Base-by-base conservation (phyloP, 2,329 filamentous ascomycete genomes). In the Talaromyces marneffei region DNA sequence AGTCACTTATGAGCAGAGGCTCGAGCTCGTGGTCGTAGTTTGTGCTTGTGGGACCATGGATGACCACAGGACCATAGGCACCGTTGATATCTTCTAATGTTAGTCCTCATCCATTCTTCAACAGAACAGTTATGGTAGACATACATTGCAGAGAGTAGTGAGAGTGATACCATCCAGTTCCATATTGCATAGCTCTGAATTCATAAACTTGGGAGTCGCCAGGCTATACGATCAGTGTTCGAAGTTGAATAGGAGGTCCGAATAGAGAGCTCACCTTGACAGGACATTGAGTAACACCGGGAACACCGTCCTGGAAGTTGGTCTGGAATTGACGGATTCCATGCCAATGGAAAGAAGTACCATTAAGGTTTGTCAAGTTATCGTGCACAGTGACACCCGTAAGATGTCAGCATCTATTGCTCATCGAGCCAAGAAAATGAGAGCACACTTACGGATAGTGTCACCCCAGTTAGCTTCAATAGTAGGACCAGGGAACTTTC, bases 1-100 rank as follows among this genome's bases (percentile, higher is more conserved):
- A 75, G 61, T 77, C 75, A 44, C 67, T 70, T 35, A 77, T 65
- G 27, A 76, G 65, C 2, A 77, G 59, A 0, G 69, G 64, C 0
- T 75, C 75, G 53, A 67, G 65, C 52, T 76, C 74, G 3, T 69
- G 67, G 42, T 77, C 74, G 42, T 77, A 78, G 46, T 76, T 70
- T 18, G 70, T 69, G 42, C 68, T 74, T 2, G 74, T 69, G 8
- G 75, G 75, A 2, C 75, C 75, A 57, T 77, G 70, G 44, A 78
- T 74, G 3, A 87, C 73, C 37, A 89, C 82, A 2, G 79, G 80
- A 0, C 87, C 87, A 31, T 83, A 77, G 0, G 87, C 73, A 1
- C 87, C 87, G 59, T 87, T 78, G 40, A 10, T 44, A 10, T 44
- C 40, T 44, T 4, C 12, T 8, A 44, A 40, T 23, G 4, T 44